A percentile compares a stretch with the other conserved stretches of the same genome.
These are phyloP conservation scores for Sporormia fimetaria DNA, from an alignment of 495 filamentous ascomycete genomes.

Conservation along the genomic window DNA sequence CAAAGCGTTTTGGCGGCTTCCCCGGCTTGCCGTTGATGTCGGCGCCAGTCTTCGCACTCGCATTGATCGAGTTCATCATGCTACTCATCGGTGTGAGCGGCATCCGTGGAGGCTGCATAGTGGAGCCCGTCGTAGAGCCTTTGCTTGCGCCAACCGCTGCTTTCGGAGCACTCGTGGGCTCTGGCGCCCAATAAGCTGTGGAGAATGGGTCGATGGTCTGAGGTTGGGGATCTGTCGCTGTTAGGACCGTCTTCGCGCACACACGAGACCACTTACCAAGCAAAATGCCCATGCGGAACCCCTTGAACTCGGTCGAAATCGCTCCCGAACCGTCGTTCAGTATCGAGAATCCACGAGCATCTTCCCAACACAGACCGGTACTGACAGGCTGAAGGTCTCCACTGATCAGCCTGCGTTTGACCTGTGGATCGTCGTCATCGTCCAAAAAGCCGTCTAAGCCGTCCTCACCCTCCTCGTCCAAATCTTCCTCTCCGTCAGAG, in stretches of 20 bases:
- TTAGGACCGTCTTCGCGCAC: constrained; percentile 5
- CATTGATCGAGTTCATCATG: constrained; percentile 19
- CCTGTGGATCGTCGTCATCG: constrained; percentile 41
- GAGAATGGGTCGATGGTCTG: constrained; percentile 75
- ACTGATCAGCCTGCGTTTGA: constrained; percentile 38
- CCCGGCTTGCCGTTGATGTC: constrained; percentile 5
- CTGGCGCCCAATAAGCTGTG: constrained; percentile 59
- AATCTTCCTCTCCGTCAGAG: constrained; percentile 72
- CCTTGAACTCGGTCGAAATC: constrained; percentile 35
- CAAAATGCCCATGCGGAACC: constrained; percentile 62
- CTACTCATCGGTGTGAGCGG: constrained; percentile 18
- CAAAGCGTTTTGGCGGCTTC: constrained; percentile 35
- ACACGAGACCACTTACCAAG: constrained; percentile 41
- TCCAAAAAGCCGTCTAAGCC: constrained; percentile 69
- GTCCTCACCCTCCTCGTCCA: constrained; percentile 48
- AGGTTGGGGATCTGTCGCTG: constrained; percentile 32
- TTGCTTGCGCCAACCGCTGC: not conserved
- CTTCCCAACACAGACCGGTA: constrained; percentile 75
- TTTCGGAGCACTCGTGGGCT: constrained; percentile 10
- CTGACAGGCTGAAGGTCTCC: constrained; percentile 64
- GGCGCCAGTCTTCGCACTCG: not conserved
- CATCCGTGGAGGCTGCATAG: constrained; percentile 24
- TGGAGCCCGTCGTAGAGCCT: constrained; percentile 29
- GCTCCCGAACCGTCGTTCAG: constrained; percentile 35
- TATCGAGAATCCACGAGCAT: constrained; percentile 34